Evolutionary conservation across 129 eudicot genomes (phyloP), one percentile per base, ranked within the genome.

Genomic region (Calendula officinalis): DNA sequence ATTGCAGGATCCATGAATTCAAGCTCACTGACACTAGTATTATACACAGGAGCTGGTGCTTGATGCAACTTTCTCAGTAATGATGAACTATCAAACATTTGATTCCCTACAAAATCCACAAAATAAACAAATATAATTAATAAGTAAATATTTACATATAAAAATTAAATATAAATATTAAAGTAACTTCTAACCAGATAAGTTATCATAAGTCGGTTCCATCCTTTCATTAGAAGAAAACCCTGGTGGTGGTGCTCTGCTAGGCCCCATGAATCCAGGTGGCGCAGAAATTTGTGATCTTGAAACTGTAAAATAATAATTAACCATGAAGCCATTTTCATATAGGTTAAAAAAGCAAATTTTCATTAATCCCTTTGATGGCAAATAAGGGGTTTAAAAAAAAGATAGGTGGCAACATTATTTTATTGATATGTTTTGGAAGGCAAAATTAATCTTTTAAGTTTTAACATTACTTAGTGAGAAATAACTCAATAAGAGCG

Each of bases 1-100:
- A 94, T 94, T 47, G 99, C 97, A 17, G 99, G 99, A 74, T 94
- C 99, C 73, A 86, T 81, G 51, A 89, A 86, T 45, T 94, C 99
- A 53, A 86, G 84, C 39, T 94, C 99, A 47, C 85, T 74, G 56
- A 74, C 51, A 53, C 73, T 45, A 61, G 70, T 67, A 70, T 76
- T 76, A 74, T 74, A 74, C 38, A 80, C 83, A 62, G 78, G 70
- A 43, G 84, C 52, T 14, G 87, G 78, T 59, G 86, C 71, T 74
- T 83, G 95, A 81, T 85, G 85, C 54, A 78, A 72, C 46, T 88
- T 79, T 73, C 94, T 83, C 68, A 67, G 63, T 58, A 81, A 66
- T 4, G 80, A 70, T 12, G 90, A 68, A 43, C 75, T 50, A 7
- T 86, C 99, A 58, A 65, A 76, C 75, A 70, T 70, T 47, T 86